These are phyloP conservation scores for Rhododendron williamsianum DNA, from an alignment of 148 eudicot species.

Conservation along the genomic window DNA sequence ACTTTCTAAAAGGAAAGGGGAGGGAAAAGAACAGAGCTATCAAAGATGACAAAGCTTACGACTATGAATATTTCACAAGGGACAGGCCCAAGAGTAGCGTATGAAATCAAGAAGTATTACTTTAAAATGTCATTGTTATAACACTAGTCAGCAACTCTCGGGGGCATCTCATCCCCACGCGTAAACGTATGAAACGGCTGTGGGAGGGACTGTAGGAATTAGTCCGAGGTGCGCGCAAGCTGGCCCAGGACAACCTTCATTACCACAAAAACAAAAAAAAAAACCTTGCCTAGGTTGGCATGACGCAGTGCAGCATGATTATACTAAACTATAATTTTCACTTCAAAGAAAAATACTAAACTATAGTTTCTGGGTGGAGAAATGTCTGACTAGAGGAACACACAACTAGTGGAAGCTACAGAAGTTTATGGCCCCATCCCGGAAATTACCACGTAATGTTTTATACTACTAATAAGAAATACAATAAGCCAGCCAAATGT, in stretches of 20 bases:
- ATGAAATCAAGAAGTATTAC: not conserved
- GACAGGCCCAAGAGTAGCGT: not conserved
- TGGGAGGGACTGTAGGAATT: too few species aligned
- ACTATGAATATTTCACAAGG: not conserved
- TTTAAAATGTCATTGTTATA: not conserved
- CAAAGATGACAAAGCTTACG: constrained; percentile 5
- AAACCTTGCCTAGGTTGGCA: not conserved
- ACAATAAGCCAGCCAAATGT: too few species aligned
- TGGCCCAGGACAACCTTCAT: too few species aligned
- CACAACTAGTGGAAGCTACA: not conserved
- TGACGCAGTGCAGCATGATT: not conserved
- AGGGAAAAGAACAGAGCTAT: constrained; percentile 10
- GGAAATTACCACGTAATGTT: not conserved
- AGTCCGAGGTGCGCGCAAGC: too few species aligned
- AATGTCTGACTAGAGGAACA: not conserved
- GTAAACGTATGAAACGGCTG: too few species aligned
- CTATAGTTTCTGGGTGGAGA: not conserved
- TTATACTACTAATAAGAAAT: too few species aligned
- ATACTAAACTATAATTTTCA: not conserved
- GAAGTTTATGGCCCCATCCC: not conserved
- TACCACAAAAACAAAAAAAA: not conserved
- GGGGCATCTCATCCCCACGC: too few species aligned
- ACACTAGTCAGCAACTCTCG: too few species aligned
- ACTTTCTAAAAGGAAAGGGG: constrained; percentile 23
- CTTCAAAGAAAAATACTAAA: too few species aligned